Evolutionary conservation across 2,329 filamentous ascomycete genomes (phyloP).

Genomic region (Sphaceloma murrayae): DNA sequence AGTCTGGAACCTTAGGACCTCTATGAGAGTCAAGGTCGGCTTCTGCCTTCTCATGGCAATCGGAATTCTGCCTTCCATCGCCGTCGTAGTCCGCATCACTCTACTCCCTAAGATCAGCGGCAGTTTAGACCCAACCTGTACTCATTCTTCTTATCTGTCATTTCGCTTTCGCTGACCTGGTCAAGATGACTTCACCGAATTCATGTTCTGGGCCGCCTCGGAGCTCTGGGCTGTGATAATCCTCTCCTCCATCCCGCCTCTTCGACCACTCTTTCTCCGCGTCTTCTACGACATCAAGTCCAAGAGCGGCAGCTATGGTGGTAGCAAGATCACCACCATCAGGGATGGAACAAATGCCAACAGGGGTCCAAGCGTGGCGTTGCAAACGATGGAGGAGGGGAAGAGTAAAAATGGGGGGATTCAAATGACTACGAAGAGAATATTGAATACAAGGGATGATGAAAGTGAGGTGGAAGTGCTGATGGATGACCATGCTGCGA

Average conservation of each 20-base stretch:
- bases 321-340: not conserved
- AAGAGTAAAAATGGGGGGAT: not conserved
- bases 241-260: slow-evolving; percentile 1
- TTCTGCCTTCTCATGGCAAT: slow-evolving; percentile 10
- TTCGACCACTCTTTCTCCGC: slow-evolving; percentile 5
- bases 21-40: slow-evolving; percentile 9
- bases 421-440: not conserved
- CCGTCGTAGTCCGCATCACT: not conserved
- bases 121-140: slow-evolving; percentile 2
- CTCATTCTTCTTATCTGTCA: not conserved
- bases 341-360: slow-evolving; percentile 17
- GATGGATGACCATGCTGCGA: not conserved
- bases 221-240: slow-evolving; percentile 10
- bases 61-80: not conserved
- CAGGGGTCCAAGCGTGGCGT: slow-evolving; percentile 5
- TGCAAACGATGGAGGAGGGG: not conserved
- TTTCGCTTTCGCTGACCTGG: not conserved
- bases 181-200: slow-evolving; percentile 2
- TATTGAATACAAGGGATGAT: not conserved
- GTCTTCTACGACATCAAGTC: slow-evolving; percentile 10
- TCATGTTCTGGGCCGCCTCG: slow-evolving; percentile 12
- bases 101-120: slow-evolving; percentile 1
- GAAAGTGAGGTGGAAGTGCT: not conserved
- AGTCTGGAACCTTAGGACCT: not conserved
- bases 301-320: not conserved